These are phyloP conservation scores for Cutaneotrichosporon mucoides DNA, from an alignment of 1,284 basidiomycete genomes.

Conservation along the genomic window DNA sequence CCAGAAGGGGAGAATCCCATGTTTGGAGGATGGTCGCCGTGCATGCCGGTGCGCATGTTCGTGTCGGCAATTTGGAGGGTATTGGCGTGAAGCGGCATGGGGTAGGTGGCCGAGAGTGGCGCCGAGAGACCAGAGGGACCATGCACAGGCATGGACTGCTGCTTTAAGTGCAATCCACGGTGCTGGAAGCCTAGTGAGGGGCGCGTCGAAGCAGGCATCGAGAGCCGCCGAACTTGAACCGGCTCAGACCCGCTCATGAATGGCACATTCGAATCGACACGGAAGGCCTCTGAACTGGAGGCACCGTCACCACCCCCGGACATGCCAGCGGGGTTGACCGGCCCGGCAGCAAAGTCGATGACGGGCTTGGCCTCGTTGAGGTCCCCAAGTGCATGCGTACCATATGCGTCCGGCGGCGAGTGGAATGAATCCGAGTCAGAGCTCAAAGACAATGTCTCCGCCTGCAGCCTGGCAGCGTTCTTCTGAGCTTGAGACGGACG, in stretches of 20 bases:
- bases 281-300: not conserved
- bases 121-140: not conserved
- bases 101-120: not conserved
- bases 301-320: not conserved
- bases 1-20: not conserved
- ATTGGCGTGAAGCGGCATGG: not conserved
- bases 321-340: not conserved
- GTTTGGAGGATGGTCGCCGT: not conserved
- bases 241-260: not conserved
- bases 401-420: constrained; percentile 20
- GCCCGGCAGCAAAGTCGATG: not conserved
- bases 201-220: not conserved
- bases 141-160: not conserved
- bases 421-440: constrained; percentile 23
- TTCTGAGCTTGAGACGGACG: constrained; percentile 72
- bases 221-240: not conserved
- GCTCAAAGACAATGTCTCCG: constrained; percentile 21
- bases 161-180: not conserved
- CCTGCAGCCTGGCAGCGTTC: constrained; percentile 38
- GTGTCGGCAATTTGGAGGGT: not conserved
- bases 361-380: not conserved
- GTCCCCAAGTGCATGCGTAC: not conserved
- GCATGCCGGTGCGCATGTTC: not conserved
- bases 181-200: not conserved
- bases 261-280: not conserved